Evolutionary conservation across 495 filamentous ascomycete genomes (phyloP), one percentile per base, ranked within the genome.

Genomic region (Pyrenopolyporus hunteri): DNA sequence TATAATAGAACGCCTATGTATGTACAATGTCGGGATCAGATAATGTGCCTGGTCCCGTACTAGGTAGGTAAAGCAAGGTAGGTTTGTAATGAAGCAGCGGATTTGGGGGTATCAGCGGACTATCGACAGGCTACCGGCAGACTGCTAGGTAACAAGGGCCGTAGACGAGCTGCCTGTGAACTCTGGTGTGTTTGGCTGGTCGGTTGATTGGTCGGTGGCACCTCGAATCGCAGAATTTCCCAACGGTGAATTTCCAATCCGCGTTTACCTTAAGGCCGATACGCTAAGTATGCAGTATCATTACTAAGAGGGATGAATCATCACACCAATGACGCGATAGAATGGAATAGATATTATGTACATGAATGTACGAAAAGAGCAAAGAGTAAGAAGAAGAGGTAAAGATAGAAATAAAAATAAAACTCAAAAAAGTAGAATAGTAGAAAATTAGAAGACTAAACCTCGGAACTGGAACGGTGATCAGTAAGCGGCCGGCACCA

Each of bases 401-500:
- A 39, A 39, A 39, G 14, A n/a, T n/a, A n/a, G n/a, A n/a, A n/a
- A n/a, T n/a, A n/a, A n/a, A n/a, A n/a, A n/a, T n/a, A n/a, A n/a
- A n/a, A n/a, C 37, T 11, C 31, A 6, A n/a, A n/a, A n/a, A 14
- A 14, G n/a, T 14, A 39, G 13, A 39, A 9, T 0, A n/a, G n/a
- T 11, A 31, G 25, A 25, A 50, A 44, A 37, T 37, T 32, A 43
- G 22, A 6, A 23, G 6, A 8, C 4, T 45, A 60, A 40, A 37
- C 17, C 20, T 33, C 43, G 54, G 36, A 49, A 23, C 33, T 42
- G 1, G 29, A 19, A 29, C 37, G 51, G 45, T 42, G 37, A 63
- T 63, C 45, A 63, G 19, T 63, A 63, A 63, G 52, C 51, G 48
- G 19, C 58, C 44, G 59, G 36, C 39, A 25, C n/a, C n/a, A n/a